Evolutionary conservation across 2,329 filamentous ascomycete genomes (phyloP), one percentile per base, ranked within the genome.

Genomic region (Taxawa tesnikishii): DNA sequence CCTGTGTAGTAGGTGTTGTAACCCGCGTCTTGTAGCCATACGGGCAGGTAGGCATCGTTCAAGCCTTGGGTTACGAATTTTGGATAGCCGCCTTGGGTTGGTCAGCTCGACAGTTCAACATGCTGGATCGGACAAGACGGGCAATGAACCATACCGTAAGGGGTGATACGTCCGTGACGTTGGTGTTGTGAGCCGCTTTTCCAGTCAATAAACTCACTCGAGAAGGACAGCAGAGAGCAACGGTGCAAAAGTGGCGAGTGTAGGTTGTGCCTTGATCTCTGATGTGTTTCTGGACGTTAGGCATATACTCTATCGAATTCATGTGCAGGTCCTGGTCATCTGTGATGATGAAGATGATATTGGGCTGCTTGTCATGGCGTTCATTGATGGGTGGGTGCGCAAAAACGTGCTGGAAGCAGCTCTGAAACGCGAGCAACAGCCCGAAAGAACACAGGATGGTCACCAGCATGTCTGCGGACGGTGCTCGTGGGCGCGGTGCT

Each of bases 1-100:
- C 75, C 79, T 0, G 70, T 12, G 43, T 83, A 83, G 45, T 79
- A 82, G 0, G 78, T 82, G 41, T 72, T 70, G 47, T 83, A 83
- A 0, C 76, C 77, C 0, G 68, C 70, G 4, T 68, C 51, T 41
- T 81, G 74, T n/a, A 84, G 54, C 77, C 79, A 83, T 0, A 83
- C 49, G 0, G 78, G 79, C 0, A 83, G 62, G 38, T 78, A 82
- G 21, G 76, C 67, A 2, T 75, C 65, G 36, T 83, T 80, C 38
- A 73, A 63, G 1, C 78, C 77, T 32, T 78, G 63, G 3, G 58
- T 57, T 10, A 82, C 56, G 34, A 83, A 79, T 43, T 81, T 80
- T 2, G 72, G 70, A 43, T 75, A 83, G 4, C 70, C 70, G 13
- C 69, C 65, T 57, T 49, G 30, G 3, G 39, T 13, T 8, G n/a